Evolutionary conservation across 176 grass and related monocot species (phyloP), one percentile per base, ranked within the genome.

Genomic region (Triticum turgidum): DNA sequence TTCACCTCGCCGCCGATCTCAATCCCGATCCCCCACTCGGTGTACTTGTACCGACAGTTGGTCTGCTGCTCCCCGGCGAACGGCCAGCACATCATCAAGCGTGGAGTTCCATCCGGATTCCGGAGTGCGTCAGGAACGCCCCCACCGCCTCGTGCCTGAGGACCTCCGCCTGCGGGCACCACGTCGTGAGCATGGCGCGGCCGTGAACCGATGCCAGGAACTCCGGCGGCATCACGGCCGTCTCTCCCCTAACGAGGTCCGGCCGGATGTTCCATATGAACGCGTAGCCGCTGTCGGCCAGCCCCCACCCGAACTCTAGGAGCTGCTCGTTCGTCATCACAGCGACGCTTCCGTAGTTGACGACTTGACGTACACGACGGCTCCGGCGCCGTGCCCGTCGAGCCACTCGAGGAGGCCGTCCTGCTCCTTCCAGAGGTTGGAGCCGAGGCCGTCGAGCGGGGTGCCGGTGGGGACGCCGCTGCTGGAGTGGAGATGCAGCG

Each of bases 281-380:
- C 1, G 73, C 14, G 41, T 77, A 68, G 29, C 69, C 77, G n/a
- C 85, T 89, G 63, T 80, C 72, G 15, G 89, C 87, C 24, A 94
- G 63, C 3, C 92, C 92, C 92, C 87, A 94, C 1, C 89, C 87
- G 44, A 94, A 90, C 77, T 94, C 90, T 3, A 45, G 9, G 42
- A 44, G 42, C 42, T 44, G 42, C 42, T 44, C 73, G 1, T 82
- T 85, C 42, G 10, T 44, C 42, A 44, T 44, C 42, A 44, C 42
- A 70, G 91, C 65, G 77, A 49, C 45, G 12, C 92, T 94, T 11
- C 90, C 87, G 34, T 85, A 94, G 90, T 92, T 94, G 8, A 90
- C 89, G 22, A 94, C 88, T 92, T 94, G 8, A 90, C 89, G 22
- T 92, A 94, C 21, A 91, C 72, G 54, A 94, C 82, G 3, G 92